Evolutionary conservation across 2,329 filamentous ascomycete genomes (phyloP).

Genomic region (Sporothrix sp.): DNA sequence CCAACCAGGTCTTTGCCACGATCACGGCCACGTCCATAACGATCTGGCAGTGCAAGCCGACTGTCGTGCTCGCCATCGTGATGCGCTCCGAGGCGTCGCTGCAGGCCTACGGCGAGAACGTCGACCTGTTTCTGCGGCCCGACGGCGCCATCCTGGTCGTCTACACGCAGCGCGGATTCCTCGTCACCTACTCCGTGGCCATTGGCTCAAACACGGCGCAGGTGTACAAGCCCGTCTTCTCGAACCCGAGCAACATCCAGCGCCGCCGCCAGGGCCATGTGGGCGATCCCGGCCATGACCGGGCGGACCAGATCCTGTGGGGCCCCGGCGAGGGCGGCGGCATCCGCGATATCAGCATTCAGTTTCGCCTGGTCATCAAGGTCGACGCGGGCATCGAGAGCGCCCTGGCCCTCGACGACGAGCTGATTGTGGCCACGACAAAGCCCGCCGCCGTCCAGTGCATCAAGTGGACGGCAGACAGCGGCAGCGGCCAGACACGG

Average conservation of each 20-base stretch:
- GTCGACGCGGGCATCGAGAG: conserved; percentile 90
- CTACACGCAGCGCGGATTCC: conserved; percentile 73
- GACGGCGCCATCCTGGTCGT: conserved; percentile 89
- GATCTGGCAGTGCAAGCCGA: conserved; percentile 97
- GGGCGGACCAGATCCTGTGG: conserved; percentile 55
- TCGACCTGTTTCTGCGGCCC: conserved; percentile 74
- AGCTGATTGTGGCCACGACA: conserved; percentile 80
- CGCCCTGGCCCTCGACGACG: conserved; percentile 81
- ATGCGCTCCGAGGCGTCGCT: conserved; percentile 73
- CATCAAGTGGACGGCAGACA: conserved; percentile 87
- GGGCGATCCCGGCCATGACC: conserved; percentile 43
- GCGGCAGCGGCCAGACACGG: conserved; percentile 70
- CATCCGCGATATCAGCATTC: conserved; percentile 76
- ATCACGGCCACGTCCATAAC: conserved; percentile 78
- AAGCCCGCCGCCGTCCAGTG: conserved; percentile 95
- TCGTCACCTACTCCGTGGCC: conserved; percentile 90
- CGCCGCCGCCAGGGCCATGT: conserved; percentile 52
- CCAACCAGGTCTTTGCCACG: conserved; percentile 74
- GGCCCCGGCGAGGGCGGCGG: conserved; percentile 75
- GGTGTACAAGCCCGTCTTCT: conserved; percentile 77
- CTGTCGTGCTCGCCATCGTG: conserved; percentile 76
- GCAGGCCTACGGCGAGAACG: conserved; percentile 73
- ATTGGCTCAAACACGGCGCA: conserved; percentile 71
- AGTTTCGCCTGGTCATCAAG: conserved; percentile 96
- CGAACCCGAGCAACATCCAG: conserved; percentile 55